Conservation (phyloP, 768 basidiomycete species). For the Auricularia sp. region DNA sequence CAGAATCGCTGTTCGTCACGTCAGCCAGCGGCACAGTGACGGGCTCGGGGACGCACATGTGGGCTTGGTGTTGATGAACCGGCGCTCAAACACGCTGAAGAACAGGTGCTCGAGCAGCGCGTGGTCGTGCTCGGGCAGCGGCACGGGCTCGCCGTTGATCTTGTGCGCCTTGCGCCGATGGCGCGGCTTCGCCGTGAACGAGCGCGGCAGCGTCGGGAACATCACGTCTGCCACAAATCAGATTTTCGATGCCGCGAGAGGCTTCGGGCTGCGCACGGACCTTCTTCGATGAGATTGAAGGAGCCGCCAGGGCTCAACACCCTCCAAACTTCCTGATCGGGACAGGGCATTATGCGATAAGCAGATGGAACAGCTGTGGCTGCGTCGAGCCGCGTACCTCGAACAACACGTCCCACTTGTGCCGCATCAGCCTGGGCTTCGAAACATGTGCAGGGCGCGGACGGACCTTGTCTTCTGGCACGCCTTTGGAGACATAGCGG, state of each 20-base stretch:
- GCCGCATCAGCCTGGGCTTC: not conserved
- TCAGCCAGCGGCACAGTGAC: constrained; percentile 3
- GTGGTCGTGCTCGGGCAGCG: constrained; percentile 59
- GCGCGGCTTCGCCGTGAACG: constrained; percentile 67
- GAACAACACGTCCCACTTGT: constrained; percentile 57
- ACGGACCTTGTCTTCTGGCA: constrained; percentile 62
- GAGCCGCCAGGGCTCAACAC: constrained; percentile 61
- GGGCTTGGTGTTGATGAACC: constrained; percentile 64
- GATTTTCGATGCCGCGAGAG: not conserved
- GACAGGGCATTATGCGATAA: not conserved
- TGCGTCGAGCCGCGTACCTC: constrained; percentile 32
- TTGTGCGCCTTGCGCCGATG: constrained; percentile 33
- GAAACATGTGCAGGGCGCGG: constrained; percentile 1
- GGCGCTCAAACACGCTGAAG: constrained; percentile 55
- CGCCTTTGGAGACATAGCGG: constrained; percentile 61
- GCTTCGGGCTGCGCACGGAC: constrained; percentile 25
- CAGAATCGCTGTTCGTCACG: constrained; percentile 39
- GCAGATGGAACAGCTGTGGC: not conserved
- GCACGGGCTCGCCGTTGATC: constrained; percentile 22
- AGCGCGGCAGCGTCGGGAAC: constrained; percentile 65
- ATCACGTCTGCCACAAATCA: constrained; percentile 43
- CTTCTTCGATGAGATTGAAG: constrained; percentile 66
- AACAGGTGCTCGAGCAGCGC: constrained; percentile 59
- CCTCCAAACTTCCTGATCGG: constrained; percentile 57
- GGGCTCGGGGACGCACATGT: constrained; percentile 36